phyloP scores from a whole-genome alignment of 192 early-diverging fungal species.

The Rhizophagus sp. region DNA sequence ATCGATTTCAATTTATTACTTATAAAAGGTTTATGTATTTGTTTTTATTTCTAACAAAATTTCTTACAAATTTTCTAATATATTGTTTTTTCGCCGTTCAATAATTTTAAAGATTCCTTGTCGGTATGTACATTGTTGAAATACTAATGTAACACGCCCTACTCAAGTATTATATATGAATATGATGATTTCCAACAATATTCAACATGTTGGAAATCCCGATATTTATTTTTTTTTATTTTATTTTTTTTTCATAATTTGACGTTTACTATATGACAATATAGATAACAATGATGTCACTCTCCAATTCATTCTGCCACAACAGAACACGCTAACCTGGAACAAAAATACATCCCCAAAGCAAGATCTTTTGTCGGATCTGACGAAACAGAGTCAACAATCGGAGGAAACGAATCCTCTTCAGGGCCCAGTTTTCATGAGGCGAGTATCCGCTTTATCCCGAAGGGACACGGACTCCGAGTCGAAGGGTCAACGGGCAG shows the following conservation, averaged over 20 bases:
- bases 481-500: constrained; percentile 15
- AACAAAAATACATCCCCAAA: constrained; percentile 34
- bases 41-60: neutral
- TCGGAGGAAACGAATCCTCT: constrained; percentile 5
- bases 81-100: neutral
- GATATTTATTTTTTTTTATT: constrained; percentile 8
- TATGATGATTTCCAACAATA: neutral
- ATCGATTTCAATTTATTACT: neutral
- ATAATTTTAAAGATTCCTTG: constrained; percentile 32
- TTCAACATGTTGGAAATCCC: constrained; percentile 8
- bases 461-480: constrained; percentile 27
- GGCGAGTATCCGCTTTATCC: constrained; percentile 15
- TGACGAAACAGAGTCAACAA: constrained; percentile 22
- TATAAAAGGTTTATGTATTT: neutral
- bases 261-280: constrained; percentile 20
- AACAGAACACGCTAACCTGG: constrained; percentile 36
- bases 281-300: constrained; percentile 38
- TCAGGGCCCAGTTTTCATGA: constrained; percentile 24
- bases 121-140: constrained; percentile 30
- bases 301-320: constrained; percentile 37
- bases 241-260: constrained; percentile 19
- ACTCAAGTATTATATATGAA: neutral
- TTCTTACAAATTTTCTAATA: neutral
- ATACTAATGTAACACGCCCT: constrained; percentile 2
- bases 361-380: constrained; percentile 33